Conservation (phyloP, 2,329 filamentous ascomycete species). For the Penicillium occitanis region DNA sequence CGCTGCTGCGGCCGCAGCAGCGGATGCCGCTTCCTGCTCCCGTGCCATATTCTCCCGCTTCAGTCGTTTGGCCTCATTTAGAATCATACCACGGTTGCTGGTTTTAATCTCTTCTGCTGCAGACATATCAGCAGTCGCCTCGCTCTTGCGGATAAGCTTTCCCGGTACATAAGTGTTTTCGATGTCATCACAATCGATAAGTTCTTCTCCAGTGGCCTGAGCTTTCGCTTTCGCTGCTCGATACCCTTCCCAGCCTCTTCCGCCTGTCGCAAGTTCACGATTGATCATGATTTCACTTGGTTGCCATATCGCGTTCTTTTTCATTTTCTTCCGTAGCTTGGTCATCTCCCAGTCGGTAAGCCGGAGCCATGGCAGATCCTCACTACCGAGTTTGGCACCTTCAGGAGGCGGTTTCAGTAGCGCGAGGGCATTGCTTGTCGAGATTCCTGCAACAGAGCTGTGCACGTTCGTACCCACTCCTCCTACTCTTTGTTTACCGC, state of each 20-base stretch:
- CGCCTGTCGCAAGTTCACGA: slow-evolving; percentile 60
- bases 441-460: slow-evolving; percentile 56
- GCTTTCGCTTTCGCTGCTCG: slow-evolving; percentile 52
- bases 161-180: slow-evolving; percentile 40
- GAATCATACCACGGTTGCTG: slow-evolving; percentile 60
- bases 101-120: slow-evolving; percentile 51
- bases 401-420: slow-evolving; percentile 59
- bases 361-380: slow-evolving; percentile 62
- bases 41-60: slow-evolving; percentile 56
- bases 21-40: slow-evolving; percentile 45
- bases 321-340: slow-evolving; percentile 65
- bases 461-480: slow-evolving; percentile 53
- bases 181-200: slow-evolving; percentile 57
- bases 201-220: slow-evolving; percentile 52
- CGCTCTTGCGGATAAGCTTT: slow-evolving; percentile 42
- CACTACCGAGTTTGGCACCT: slow-evolving; percentile 60
- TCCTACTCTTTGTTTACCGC: slow-evolving; percentile 27
- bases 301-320: slow-evolving; percentile 69
- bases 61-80: slow-evolving; percentile 62
- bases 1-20: slow-evolving; percentile 25
- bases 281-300: slow-evolving; percentile 67
- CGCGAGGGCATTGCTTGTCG: slow-evolving; percentile 61
- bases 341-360: slow-evolving; percentile 69
- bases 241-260: slow-evolving; percentile 55
- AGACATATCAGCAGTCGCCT: slow-evolving; percentile 40